Base-by-base conservation (phyloP, 1,139 yeast genomes). In the Kodamaea arcana region DNA sequence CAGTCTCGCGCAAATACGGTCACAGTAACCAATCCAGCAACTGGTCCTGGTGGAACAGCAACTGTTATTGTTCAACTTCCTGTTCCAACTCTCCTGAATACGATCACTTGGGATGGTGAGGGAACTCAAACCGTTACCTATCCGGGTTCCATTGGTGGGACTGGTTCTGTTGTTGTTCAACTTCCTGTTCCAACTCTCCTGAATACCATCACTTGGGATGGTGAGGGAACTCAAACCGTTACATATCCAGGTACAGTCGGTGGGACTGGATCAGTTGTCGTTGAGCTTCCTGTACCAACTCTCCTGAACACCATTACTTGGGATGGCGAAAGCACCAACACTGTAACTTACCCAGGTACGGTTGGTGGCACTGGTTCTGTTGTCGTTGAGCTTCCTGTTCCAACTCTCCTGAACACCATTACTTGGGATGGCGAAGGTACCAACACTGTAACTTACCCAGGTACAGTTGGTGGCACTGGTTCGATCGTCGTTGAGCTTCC, bases 51-150 rank as follows among this genome's bases (percentile, higher is more conserved):
- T 15, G 26, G 15, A 15, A 47, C 47, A 5, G 51, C 35, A 9
- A 40, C 46, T 7, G 46, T 51, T 13, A 27, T 44, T 10, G 35
- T 48, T 4, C 42, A 40, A 13, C 37, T 42, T 20, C 54, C 57
- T 7, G 28, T 37, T n/a, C 47, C 45, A 15, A 31, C 40, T 5
- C 37, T 43, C 15, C 33, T 36, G 3, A 45, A 42, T 10, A 34
- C 41, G 14, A 14, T 21, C 2, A 37, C 41, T 9, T 39, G 39
- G 36, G 35, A 36, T 24, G 36, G 29, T 3, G 10, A 27, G 2
- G 17, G 2, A 2, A 13, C 13, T 5, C 14, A 26, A 5, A 40
- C 47, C 3, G 47, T 53, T 8, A 55, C 61, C 12, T 11, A 16
- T 13, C 14, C 35, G 4, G 35, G 32, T 12, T 27, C 30, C 8